Base-by-base conservation (phyloP, 768 basidiomycete species). In the Amanita brunnescens region DNA sequence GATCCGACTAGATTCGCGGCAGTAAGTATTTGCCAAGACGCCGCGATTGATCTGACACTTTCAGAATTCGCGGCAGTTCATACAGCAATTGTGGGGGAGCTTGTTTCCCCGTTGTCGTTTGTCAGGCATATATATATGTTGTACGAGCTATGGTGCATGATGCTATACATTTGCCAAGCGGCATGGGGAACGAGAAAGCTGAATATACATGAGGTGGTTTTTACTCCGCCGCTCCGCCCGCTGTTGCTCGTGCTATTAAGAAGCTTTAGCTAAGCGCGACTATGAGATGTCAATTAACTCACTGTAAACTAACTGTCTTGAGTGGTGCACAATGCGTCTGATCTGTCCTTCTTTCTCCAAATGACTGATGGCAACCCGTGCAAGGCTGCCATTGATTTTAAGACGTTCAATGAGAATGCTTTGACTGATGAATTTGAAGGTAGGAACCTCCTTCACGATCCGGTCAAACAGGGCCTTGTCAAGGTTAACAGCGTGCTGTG, bases 381-480 rank as follows among this genome's bases (percentile, higher is more conserved):
- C 95, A 64, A 99, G 76, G 60, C 85, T 87, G 55, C 96, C 96
- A 70, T 94, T 94, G 69, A 99, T 78, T 67, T 97, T 98, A 70
- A 97, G 80, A 63, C 96, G 85, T 73, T 99, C 96, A 66, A 99
- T 96, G 73, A 99, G 89, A 71, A 94, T 93, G 64, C 86, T 88
- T 74, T 93, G 90, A 69, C 85, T 87, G 83, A 98, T 93, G 80
- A 98, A 90, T 64, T 89, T 89, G 91, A 93, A 99, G 68, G 94
- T 93, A 42, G 96, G 96, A 71, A 91, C 91, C 71, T 98, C 94
- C 81, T 97, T 97, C 65, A 95, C 68, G 77, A 96, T 92, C 64
- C 90, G 88, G 75, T 93, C 91, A 72, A 71, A 95, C 61, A 86
- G 88, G 50, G 83, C 59, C 78, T 97, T 95, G 79, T 98, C 95